Evolutionary conservation across 139 green algal species (phyloP), one percentile per base, ranked within the genome.

Genomic region (Tetratostichococcus sp.): DNA sequence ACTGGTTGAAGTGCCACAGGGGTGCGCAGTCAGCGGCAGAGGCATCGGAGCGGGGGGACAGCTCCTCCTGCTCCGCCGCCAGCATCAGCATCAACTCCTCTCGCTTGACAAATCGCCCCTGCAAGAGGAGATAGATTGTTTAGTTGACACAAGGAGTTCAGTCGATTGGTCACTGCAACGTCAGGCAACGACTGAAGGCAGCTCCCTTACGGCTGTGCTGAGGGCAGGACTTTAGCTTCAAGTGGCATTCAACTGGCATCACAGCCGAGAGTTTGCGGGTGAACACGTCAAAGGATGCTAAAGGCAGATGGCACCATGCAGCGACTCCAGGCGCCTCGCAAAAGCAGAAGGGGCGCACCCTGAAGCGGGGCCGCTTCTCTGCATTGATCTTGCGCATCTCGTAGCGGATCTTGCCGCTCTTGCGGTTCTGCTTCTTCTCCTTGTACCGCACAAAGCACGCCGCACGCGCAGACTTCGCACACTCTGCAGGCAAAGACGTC

Each of bases 331-430:
- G n/a, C n/a, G n/a, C n/a, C n/a, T n/a, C n/a, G n/a, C n/a, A n/a
- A n/a, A n/a, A n/a, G n/a, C n/a, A n/a, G n/a, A n/a, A n/a, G n/a
- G n/a, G n/a, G 25, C 19, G 0, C 35, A 77, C 91, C 81, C 94
- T 94, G 74, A 94, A 89, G 65, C 91, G 86, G 0, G 90, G 91
- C 1, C 91, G 78, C 50, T 87, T 87, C 73, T 96, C 90, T 19
- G 91, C 90, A 82, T 95, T 94, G 25, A 85, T 81, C 79, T 95
- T 94, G 58, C 91, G 84, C 2, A 83, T 87, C n/a, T 86, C 83
- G 67, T 95, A 96, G 28, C 91, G 83, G 74, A 96, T 94, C 4
- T 79, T 94, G 79, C 94, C 92, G 57, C 87, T 79, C 73, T 79
- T 82, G 17, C 90, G 74, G 57, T 83, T 88, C 78, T 89, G 87